Percentiles rank a stretch among this genome's conserved stretches.
Evolutionary conservation across 192 early-diverging fungal genomes (phyloP).

Genomic region (Coemansia sp.): DNA sequence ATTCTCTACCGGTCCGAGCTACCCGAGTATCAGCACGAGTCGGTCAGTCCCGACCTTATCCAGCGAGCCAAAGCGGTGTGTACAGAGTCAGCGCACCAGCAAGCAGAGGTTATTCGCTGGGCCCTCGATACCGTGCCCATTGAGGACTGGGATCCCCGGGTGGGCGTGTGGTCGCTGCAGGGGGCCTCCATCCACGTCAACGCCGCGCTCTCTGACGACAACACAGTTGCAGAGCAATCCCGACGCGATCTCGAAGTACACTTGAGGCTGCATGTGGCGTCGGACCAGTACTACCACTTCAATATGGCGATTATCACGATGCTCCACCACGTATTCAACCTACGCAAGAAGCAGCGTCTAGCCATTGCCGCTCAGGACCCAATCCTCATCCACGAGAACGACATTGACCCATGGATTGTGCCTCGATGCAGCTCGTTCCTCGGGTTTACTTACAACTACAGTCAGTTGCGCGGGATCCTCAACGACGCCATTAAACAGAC

Average conservation of each 20-base stretch:
- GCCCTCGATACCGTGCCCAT: constrained; percentile 41
- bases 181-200: constrained; percentile 53
- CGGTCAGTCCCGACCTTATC: constrained; percentile 20
- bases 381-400: constrained; percentile 34
- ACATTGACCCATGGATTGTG: constrained; percentile 51
- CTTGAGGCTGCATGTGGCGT: constrained; percentile 45
- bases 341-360: constrained; percentile 45
- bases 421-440: constrained; percentile 50
- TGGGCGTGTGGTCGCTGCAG: constrained; percentile 52
- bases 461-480: constrained; percentile 42
- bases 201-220: constrained; percentile 35
- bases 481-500: constrained; percentile 51
- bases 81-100: constrained; percentile 46
- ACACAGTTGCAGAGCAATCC: constrained; percentile 38
- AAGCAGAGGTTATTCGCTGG: constrained; percentile 51
- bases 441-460: constrained; percentile 48
- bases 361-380: constrained; percentile 5
- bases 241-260: constrained; percentile 49
- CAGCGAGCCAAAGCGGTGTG: constrained; percentile 45
- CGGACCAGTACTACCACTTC: constrained; percentile 54
- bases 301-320: constrained; percentile 55
- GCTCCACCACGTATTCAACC: constrained; percentile 52
- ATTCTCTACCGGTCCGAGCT: constrained; percentile 54
- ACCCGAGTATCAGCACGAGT: constrained; percentile 48
- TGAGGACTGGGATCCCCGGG: constrained; percentile 52